Percentiles rank a stretch among this genome's conserved stretches.
Evolutionary conservation across 1,284 basidiomycete genomes (phyloP).

Genomic region (Coniferiporia weirii): DNA sequence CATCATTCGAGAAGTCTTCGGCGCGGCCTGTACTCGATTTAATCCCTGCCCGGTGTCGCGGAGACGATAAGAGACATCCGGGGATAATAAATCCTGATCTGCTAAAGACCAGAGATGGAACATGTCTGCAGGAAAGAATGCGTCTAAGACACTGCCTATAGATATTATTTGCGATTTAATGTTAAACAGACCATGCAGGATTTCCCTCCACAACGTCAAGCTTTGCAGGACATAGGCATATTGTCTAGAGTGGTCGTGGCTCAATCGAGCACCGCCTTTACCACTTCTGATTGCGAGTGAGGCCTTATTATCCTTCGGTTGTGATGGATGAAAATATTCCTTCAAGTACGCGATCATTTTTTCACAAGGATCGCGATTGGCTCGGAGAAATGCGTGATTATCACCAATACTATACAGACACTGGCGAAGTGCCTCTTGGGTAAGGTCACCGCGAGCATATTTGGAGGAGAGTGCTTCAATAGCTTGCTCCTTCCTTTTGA

Average conservation of each 20-base stretch:
- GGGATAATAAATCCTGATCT: slow-evolving; percentile 72
- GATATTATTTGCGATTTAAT: not conserved
- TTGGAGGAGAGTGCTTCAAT: slow-evolving; percentile 64
- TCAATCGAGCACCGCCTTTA: slow-evolving; percentile 67
- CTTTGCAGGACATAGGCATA: slow-evolving; percentile 79
- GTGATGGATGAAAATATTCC: slow-evolving; percentile 67
- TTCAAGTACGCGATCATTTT: slow-evolving; percentile 72
- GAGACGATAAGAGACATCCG: slow-evolving; percentile 65
- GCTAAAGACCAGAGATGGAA: slow-evolving; percentile 78
- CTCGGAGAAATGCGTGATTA: slow-evolving; percentile 77
- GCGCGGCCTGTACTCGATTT: slow-evolving; percentile 76
- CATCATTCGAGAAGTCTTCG: slow-evolving; percentile 82
- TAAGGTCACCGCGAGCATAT: slow-evolving; percentile 52
- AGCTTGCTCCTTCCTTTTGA: slow-evolving; percentile 74
- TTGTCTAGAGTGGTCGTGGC: slow-evolving; percentile 77
- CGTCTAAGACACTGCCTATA: slow-evolving; percentile 6
- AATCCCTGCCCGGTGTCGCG: slow-evolving; percentile 80
- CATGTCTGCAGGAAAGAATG: slow-evolving; percentile 51
- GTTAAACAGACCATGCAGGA: slow-evolving; percentile 61
- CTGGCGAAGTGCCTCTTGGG: slow-evolving; percentile 61
- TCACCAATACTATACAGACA: slow-evolving; percentile 81
- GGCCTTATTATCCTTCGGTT: slow-evolving; percentile 52
- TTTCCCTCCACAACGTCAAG: slow-evolving; percentile 77
- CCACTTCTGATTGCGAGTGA: slow-evolving; percentile 75
- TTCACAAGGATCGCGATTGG: slow-evolving; percentile 80